Conservation (phyloP, 257 asterid species). For the Galeopsis tetrahit region DNA sequence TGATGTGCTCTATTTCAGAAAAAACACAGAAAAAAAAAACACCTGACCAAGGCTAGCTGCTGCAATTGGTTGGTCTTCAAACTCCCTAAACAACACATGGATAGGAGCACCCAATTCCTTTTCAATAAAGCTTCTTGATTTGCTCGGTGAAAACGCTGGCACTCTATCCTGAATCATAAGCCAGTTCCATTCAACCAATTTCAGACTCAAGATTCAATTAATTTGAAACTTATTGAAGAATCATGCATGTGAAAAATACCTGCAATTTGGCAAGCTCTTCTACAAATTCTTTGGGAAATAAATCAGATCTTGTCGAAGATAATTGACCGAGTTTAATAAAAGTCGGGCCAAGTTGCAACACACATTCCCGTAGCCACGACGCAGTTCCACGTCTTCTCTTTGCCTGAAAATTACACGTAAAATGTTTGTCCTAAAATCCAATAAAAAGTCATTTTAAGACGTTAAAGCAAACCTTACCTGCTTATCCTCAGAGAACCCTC, state of each 20-base stretch:
- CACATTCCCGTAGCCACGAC: conserved; percentile 85
- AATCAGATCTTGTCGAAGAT: conserved; percentile 93
- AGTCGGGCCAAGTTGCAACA: conserved; percentile 96
- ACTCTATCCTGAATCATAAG: conserved; percentile 80
- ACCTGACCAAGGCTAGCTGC: conserved; percentile 99
- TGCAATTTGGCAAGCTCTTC: conserved; percentile 95
- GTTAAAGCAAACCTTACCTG: conserved; percentile 52
- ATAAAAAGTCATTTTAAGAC: conserved; percentile 2
- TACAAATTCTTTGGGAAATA: conserved; percentile 90
- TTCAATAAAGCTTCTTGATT: conserved; percentile 70
- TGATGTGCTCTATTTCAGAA: not conserved
- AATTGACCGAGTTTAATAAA: conserved; percentile 93
- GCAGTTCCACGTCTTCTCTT: conserved; percentile 76
- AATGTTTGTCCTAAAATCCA: conserved; percentile 17
- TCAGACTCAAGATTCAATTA: conserved; percentile 17
- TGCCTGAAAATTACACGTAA: conserved; percentile 43
- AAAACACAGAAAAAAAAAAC: conserved; percentile 48
- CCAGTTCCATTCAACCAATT: conserved; percentile 22
- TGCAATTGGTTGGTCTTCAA: conserved; percentile 94
- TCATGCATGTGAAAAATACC: conserved; percentile 44
- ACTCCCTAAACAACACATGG: conserved; percentile 66
- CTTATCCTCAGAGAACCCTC: conserved; percentile 88
- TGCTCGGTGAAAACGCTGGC: conserved; percentile 87
- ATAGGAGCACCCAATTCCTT: conserved; percentile 89
- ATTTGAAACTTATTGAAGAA: not conserved